A percentile compares a stretch with the other conserved stretches of the same genome.
Evolutionary conservation across 2,329 filamentous ascomycete genomes (phyloP).

Genomic region (Mollisia scopiformis): DNA sequence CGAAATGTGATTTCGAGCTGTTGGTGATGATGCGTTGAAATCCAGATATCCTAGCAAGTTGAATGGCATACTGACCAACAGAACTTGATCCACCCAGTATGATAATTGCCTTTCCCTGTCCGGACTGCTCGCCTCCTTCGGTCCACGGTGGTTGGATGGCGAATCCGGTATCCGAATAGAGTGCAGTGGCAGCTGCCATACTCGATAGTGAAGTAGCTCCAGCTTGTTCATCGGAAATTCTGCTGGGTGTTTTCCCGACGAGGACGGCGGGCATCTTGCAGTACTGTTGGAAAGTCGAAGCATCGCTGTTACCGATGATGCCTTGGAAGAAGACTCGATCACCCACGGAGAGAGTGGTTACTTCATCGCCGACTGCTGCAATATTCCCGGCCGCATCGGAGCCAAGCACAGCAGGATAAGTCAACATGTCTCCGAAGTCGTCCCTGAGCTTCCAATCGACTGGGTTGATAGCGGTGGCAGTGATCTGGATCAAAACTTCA

Average conservation of each 20-base stretch:
- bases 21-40: slow-evolving; percentile 40
- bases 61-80: slow-evolving; percentile 34
- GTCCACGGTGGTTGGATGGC: neutral
- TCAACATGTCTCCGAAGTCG: slow-evolving; percentile 20
- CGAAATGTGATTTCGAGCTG: slow-evolving; percentile 34
- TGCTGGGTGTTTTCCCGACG: slow-evolving; percentile 3
- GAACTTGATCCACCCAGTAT: slow-evolving; percentile 39
- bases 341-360: slow-evolving; percentile 33
- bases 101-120: slow-evolving; percentile 23
- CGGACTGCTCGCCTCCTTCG: slow-evolving; percentile 4
- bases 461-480: slow-evolving; percentile 40
- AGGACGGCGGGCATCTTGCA: slow-evolving; percentile 29
- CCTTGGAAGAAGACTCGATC: slow-evolving; percentile 30
- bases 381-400: slow-evolving; percentile 35
- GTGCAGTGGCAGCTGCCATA: slow-evolving; percentile 31
- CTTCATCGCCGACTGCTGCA: slow-evolving; percentile 30
- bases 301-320: neutral
- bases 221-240: slow-evolving; percentile 3
- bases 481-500: slow-evolving; percentile 37
- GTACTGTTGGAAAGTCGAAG: slow-evolving; percentile 11
- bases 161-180: slow-evolving; percentile 21
- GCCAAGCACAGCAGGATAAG: slow-evolving; percentile 36
- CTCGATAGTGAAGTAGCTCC: neutral
- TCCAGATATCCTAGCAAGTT: slow-evolving; percentile 33
- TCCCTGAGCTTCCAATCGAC: slow-evolving; percentile 39